Conservation (phyloP, 1,139 yeast species). For the Yamadazyma dendronema region DNA sequence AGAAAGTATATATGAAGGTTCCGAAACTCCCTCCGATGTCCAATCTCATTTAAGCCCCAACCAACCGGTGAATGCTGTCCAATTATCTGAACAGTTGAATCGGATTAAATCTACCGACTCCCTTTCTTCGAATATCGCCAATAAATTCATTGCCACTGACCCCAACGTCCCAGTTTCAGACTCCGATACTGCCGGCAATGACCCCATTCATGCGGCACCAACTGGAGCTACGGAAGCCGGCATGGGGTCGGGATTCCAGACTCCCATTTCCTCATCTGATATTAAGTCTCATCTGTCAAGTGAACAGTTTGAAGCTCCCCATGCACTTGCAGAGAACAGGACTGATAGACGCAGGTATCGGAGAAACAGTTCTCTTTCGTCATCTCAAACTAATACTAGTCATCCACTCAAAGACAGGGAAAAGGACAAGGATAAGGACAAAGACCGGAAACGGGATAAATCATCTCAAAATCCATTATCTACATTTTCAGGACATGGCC, state of each 20-base stretch:
- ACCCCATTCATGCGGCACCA: neutral
- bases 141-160: conserved; percentile 1
- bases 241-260: conserved; percentile 3
- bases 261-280: neutral
- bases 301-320: conserved; percentile 5
- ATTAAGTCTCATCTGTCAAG: neutral
- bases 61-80: conserved; percentile 6
- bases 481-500: neutral
- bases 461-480: neutral
- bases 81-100: conserved; percentile 9
- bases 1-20: conserved; percentile 13
- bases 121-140: conserved; percentile 12
- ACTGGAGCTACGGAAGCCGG: too few relatives aligned
- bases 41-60: neutral
- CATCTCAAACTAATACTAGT: conserved; percentile 12
- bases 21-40: neutral
- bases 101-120: conserved; percentile 6
- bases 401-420: conserved; percentile 8
- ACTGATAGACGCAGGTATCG: conserved; percentile 5
- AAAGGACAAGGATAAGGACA: too few relatives aligned
- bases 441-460: neutral
- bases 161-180: neutral
- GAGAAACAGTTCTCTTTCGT: conserved; percentile 16
- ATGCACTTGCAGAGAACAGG: conserved; percentile 4
- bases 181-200: neutral